These are phyloP conservation scores for Babesia caballi DNA, from an alignment of 169 alveolate species.

Conservation along the genomic window DNA sequence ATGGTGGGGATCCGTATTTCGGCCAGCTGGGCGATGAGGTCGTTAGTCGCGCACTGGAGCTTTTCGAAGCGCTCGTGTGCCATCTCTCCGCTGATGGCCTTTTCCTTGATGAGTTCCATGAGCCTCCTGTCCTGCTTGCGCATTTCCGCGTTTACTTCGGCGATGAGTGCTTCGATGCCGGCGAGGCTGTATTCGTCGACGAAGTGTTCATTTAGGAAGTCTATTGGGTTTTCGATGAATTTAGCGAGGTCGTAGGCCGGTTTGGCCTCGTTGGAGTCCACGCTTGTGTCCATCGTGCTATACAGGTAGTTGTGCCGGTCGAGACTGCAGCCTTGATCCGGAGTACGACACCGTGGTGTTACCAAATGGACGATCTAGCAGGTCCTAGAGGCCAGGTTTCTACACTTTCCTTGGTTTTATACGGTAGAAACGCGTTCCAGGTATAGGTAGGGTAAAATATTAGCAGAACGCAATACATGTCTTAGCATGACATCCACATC, in stretches of 20 bases:
- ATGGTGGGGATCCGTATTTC: constrained; percentile 39
- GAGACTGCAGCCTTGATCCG: no score
- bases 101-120: constrained; percentile 39
- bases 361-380: no score
- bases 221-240: constrained; percentile 47
- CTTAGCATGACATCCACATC: no score
- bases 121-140: constrained; percentile 41
- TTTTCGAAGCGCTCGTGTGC: constrained; percentile 55
- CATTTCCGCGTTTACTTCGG: constrained; percentile 45
- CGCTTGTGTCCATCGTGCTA: no score
- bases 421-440: no score
- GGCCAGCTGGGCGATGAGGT: constrained; percentile 34
- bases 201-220: constrained; percentile 48
- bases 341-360: no score
- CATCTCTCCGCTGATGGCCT: constrained; percentile 47
- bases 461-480: no score
- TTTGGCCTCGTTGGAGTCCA: no score
- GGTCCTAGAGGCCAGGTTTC: no score
- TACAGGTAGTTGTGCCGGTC: no score
- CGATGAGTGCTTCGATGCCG: constrained; percentile 46
- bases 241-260: constrained; percentile 33
- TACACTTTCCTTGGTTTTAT: no score
- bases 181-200: constrained; percentile 55
- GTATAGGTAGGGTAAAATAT: no score
- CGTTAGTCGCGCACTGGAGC: constrained; percentile 57